Base-by-base conservation (phyloP, 441 rosid genomes). In the Populus hybrid region DNA sequence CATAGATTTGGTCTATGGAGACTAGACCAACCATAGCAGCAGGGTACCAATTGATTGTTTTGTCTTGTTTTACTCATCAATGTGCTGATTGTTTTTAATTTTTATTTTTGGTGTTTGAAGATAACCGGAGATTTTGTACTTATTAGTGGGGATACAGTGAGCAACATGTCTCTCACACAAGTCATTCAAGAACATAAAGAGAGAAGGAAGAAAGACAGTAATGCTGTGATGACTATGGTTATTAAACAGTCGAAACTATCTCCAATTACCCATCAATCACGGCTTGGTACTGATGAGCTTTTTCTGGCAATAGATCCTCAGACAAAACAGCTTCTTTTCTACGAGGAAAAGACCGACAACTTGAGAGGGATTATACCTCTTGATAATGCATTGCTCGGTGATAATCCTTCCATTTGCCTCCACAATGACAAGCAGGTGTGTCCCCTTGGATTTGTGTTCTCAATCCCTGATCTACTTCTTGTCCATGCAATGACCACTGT, bases 211-310 rank as follows among this genome's bases (percentile, higher is more conserved):
- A 92, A 80, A 70, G 98, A 96, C 74, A 85, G 74, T 71, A 91
- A 94, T 82, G 98, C 99, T 11, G 89, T 96, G 32, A 94, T 96
- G 98, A 96, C 98, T 59, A 96, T 94, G 98, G 91, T 94, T 68
- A 81, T 94, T 74, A 92, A 90, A 76, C 88, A 83, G 77, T 91
- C 98, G 4, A 94, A 96, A 75, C 91, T 89, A 70, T 93, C 97
- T 9, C 83, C 85, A 4, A 75, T 85, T 35, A 91, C 91, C 79
- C 91, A 78, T 68, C 99, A 96, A 82, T 91, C 99, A 24, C 90
- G 99, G 73, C 93, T 96, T 77, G 99, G 98, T 46, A 93, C 97
- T 2, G 98, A 96, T 66, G 98, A 93, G 73, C 85, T 94, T 38
- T 93, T 94, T 76, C 76, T 94, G 85, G 97, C 97, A 28, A 92